Base-by-base conservation (phyloP, 2,329 filamentous ascomycete genomes). In the Tricladium varicosporioides region DNA sequence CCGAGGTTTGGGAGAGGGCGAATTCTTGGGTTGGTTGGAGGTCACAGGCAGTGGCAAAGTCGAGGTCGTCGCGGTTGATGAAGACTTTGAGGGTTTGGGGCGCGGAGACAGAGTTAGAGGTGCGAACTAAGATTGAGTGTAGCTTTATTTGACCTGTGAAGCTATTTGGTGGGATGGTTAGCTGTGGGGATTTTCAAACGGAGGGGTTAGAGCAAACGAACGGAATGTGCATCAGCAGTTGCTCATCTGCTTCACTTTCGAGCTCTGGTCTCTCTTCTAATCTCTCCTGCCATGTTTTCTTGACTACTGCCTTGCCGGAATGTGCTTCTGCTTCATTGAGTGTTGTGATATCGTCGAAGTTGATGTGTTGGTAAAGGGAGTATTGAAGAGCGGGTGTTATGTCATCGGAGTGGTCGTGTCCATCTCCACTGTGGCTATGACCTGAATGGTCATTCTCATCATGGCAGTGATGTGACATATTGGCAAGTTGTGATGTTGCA, bases 101-200 rank as follows among this genome's bases (percentile, higher is more conserved):
- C 2, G 92, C 91, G 19, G 81, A 84, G 53, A 78, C 71, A 7
- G 86, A 84, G 44, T 84, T 78, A 1, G 89, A 91, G 1, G 91
- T 90, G 70, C 93, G 91, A 58, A 99, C 75, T 19, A 97, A 81
- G 69, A 99, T 86, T 22, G 89, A 87, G 75, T 97, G 92, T 1
- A 99, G 85, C 69, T 95, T 96, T 59, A 97, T 85, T 74, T 97
- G 92, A 48, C 90, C 92, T 1, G 92, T 92, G 76, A 99, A 99
- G 1, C 91, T 95, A 62, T 56, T 36, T 15, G 14, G 13, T 22
- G 19, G 10, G 40, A 3, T 42, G 43, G 27, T 51, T 49, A 58
- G 55, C 22, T 46, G 16, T 27, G 10, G n/a, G 1, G 43, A 22
- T 5, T 18, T 8, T 32, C 13, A 11, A n/a, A 42, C 8, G 22